A percentile compares a stretch with the other conserved stretches of the same genome.
Conservation (phyloP, 129 eudicot species). For the Logfia minima region DNA sequence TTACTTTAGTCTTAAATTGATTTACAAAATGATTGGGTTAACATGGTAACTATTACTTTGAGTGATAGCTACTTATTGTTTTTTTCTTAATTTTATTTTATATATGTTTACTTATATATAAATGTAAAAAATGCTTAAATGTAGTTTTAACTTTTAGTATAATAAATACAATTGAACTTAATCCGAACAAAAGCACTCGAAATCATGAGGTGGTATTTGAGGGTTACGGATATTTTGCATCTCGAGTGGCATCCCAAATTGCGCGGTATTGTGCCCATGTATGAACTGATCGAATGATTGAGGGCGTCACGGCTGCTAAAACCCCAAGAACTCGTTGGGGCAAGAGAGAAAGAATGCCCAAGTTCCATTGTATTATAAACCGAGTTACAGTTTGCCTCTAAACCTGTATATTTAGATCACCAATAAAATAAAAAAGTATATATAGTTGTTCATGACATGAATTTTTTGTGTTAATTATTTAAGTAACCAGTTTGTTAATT, state of each 20-base stretch:
- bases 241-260: slow-evolving; percentile 23
- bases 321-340: slow-evolving; percentile 39
- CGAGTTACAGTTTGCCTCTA: slow-evolving; percentile 24
- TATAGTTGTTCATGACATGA: background rate
- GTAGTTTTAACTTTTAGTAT: no score
- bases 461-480: no score
- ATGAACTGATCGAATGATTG: slow-evolving; percentile 30
- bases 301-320: slow-evolving; percentile 28
- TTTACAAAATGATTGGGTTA: no score
- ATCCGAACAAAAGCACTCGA: slow-evolving; percentile 22
- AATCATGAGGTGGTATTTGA: slow-evolving; percentile 21
- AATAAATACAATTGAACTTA: no score
- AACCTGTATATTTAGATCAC: slow-evolving; percentile 21
- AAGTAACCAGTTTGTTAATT: background rate
- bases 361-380: slow-evolving; percentile 24
- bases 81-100: no score
- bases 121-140: no score
- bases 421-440: background rate
- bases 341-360: slow-evolving; percentile 46
- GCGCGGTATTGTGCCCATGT: slow-evolving; percentile 26
- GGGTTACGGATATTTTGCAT: slow-evolving; percentile 11
- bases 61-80: no score
- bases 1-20: no score
- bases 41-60: no score
- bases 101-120: no score